Conservation (phyloP, 495 filamentous ascomycete species). For the Penicillium lividum region DNA sequence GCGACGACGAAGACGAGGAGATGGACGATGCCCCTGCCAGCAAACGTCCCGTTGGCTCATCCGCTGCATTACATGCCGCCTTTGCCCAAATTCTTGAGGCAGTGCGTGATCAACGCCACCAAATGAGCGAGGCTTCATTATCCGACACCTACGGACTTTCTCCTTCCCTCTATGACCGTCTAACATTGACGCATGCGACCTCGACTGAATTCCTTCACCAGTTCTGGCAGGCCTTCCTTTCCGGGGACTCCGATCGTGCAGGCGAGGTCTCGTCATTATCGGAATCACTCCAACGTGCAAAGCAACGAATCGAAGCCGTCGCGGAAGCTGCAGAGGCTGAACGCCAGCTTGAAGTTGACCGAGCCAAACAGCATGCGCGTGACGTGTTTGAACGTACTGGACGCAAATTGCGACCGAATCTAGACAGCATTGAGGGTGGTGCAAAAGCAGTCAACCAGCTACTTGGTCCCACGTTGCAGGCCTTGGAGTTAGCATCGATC, state of each 20-base stretch:
- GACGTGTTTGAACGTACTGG: slow-evolving; percentile 69
- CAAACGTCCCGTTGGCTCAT: slow-evolving; percentile 37
- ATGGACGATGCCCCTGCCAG: slow-evolving; percentile 48
- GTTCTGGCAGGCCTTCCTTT: slow-evolving; percentile 89
- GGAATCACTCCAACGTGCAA: slow-evolving; percentile 72
- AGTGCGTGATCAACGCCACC: slow-evolving; percentile 43
- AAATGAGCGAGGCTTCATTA: slow-evolving; percentile 32
- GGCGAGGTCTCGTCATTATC: slow-evolving; percentile 73
- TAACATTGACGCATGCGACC: slow-evolving; percentile 85
- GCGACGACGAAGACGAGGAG: slow-evolving; percentile 56
- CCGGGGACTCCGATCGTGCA: slow-evolving; percentile 75
- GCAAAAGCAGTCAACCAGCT: slow-evolving; percentile 72
- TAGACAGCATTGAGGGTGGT: slow-evolving; percentile 69
- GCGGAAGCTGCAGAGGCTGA: slow-evolving; percentile 77
- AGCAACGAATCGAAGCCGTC: slow-evolving; percentile 80
- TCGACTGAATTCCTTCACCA: slow-evolving; percentile 93
- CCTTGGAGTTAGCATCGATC: slow-evolving; percentile 62
- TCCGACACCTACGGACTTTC: slow-evolving; percentile 64
- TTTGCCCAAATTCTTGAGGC: slow-evolving; percentile 47
- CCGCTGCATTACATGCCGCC: slow-evolving; percentile 36
- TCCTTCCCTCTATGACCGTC: slow-evolving; percentile 63
- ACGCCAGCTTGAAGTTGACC: slow-evolving; percentile 56
- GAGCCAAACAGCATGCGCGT: slow-evolving; percentile 64
- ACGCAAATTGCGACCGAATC: slow-evolving; percentile 64
- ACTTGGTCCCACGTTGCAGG: slow-evolving; percentile 66